Base-by-base conservation (phyloP, 495 filamentous ascomycete species). In the Xylaria castorea region DNA sequence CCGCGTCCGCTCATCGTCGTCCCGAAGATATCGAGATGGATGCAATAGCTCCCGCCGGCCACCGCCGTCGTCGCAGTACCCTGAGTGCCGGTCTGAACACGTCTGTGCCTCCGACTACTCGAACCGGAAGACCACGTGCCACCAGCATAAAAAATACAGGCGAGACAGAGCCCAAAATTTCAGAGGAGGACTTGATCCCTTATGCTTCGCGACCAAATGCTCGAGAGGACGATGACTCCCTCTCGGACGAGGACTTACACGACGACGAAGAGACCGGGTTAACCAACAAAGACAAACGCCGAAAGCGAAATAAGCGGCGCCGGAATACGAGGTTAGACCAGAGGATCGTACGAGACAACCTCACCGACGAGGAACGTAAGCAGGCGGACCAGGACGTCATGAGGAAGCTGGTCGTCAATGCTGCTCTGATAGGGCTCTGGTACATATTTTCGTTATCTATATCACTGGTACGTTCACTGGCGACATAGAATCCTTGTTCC, bases 361-460 rank as follows among this genome's bases (percentile, higher is more conserved):
- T 89, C 38, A 87, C 87, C 18, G 83, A 85, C 40, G 90, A 90
- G 57, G 92, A 93, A 79, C 88, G 89, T 78, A 89, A 87, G 73
- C 79, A 89, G 77, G 91, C 90, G 8, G 92, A 96, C 81, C 85
- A 88, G 77, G 92, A 85, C 76, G 88, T 98, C 6, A 48, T 93
- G 18, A 91, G 84, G 81, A 89, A 83, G 71, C 80, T 92, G 67
- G 76, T 91, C 36, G 85, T 93, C 74, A 98, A 99, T 80, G 87
- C 82, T 44, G 75, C 87, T 4, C 82, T 99, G 74, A 97, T 99
- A 70, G 87, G 88, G 36, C 84, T 97, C 74, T 99, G 96, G 96
- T 97, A 98, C 82, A 84, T 93, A 38, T 98, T 98, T 81, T 97
- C 94, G 22, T 88, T 98, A 48, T 92, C 92, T 18, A 97, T 98